These are phyloP conservation scores for Termitomyces sp. DNA, from an alignment of 768 basidiomycete genomes.

Conservation along the genomic window DNA sequence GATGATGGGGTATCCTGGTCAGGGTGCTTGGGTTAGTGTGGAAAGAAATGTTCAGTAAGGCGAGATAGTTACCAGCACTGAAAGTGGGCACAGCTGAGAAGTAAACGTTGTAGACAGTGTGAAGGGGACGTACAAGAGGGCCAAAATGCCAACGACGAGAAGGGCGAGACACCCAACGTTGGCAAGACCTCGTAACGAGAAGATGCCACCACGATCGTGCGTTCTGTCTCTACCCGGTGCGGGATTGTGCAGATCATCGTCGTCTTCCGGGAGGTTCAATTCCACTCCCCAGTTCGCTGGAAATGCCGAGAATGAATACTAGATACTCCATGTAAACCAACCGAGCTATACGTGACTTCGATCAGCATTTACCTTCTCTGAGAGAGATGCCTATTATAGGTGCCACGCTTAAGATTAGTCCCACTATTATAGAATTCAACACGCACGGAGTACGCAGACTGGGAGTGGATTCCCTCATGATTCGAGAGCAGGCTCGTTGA, in stretches of 20 bases:
- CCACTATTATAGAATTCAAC: background rate
- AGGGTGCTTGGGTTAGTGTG: background rate
- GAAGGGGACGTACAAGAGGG: constrained; percentile 49
- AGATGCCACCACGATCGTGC: constrained; percentile 55
- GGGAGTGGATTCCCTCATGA: constrained; percentile 1
- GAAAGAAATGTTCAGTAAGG: background rate
- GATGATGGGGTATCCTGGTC: constrained; percentile 46
- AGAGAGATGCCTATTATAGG: constrained; percentile 24
- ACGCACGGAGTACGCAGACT: constrained; percentile 17
- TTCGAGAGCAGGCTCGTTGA: constrained; percentile 16
- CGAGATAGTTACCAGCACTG: constrained; percentile 35
- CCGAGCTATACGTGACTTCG: background rate
- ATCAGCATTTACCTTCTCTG: constrained; percentile 24
- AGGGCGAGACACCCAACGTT: constrained; percentile 68
- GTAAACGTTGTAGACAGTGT: background rate
- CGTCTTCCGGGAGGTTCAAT: constrained; percentile 47
- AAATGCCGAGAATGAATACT: constrained; percentile 42
- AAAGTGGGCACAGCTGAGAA: background rate
- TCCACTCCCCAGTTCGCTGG: constrained; percentile 46
- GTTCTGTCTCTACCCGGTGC: constrained; percentile 51
- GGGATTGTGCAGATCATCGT: constrained; percentile 65
- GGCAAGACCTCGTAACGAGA: constrained; percentile 57
- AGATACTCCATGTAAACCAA: background rate
- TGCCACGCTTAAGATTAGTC: background rate
- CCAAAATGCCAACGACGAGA: constrained; percentile 43